Percentiles rank a stretch among this genome's conserved stretches.
Evolutionary conservation across 2,329 filamentous ascomycete species (phyloP).

Genomic region (Graphiopsis chlorocephala): DNA sequence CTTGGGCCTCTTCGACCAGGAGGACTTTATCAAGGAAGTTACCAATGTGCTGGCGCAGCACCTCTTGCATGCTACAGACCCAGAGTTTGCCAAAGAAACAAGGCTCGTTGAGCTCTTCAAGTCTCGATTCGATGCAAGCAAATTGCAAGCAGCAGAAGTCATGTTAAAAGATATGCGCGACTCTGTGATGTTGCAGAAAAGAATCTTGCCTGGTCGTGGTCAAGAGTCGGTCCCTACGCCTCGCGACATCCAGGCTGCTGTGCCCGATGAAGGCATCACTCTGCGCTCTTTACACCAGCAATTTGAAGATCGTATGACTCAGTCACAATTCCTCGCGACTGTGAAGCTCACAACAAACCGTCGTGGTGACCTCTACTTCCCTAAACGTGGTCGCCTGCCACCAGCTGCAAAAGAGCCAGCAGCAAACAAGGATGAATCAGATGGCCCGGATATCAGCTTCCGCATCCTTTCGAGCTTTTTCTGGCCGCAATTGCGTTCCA

Average conservation of each 20-base stretch:
- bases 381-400: constrained; percentile 28
- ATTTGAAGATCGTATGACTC: constrained; percentile 30
- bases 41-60: constrained; percentile 85
- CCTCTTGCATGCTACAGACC: constrained; percentile 61
- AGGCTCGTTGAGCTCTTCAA: constrained; percentile 85
- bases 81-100: constrained; percentile 72
- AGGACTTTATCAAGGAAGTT: constrained; percentile 94
- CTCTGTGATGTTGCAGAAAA: constrained; percentile 61
- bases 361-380: constrained; percentile 29
- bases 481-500: constrained; percentile 79
- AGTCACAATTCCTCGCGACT: constrained; percentile 25
- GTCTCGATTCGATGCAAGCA: constrained; percentile 78
- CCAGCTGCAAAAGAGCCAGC: constrained; percentile 16
- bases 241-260: constrained; percentile 33
- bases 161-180: constrained; percentile 94
- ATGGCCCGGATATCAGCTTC: constrained; percentile 58
- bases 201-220: constrained; percentile 32
- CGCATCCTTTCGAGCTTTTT: constrained; percentile 90
- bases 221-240: constrained; percentile 29
- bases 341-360: constrained; percentile 29
- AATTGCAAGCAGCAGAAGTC: constrained; percentile 90
- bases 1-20: constrained; percentile 81
- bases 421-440: not conserved
- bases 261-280: constrained; percentile 37
- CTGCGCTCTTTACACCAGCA: constrained; percentile 30